Evolutionary conservation across 306 rosid genomes (phyloP).

Genomic region (Casuarina equisetifolia): DNA sequence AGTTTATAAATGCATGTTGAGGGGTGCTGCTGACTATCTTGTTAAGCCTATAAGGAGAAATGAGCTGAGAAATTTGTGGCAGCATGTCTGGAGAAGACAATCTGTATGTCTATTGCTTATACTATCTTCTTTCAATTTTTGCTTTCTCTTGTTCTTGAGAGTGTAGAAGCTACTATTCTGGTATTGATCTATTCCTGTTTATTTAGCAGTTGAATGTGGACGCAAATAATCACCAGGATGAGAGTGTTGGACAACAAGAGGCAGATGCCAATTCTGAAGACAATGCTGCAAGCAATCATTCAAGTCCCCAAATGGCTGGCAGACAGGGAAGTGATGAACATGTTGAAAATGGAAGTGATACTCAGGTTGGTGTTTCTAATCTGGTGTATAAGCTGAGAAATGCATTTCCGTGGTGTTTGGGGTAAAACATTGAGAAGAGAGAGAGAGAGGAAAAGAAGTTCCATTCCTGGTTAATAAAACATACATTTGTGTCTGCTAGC

Average conservation of each 20-base stretch:
- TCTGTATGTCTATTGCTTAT: constrained; percentile 45
- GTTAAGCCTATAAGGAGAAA: constrained; percentile 90
- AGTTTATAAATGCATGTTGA: constrained; percentile 85
- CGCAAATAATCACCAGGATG: constrained; percentile 51
- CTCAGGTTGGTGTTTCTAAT: constrained; percentile 66
- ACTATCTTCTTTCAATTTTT: not conserved
- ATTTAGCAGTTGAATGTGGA: constrained; percentile 50
- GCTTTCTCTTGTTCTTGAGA: not conserved
- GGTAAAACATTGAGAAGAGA: no score
- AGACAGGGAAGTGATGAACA: constrained; percentile 55
- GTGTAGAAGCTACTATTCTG: constrained; percentile 7
- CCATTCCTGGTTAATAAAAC: no score
- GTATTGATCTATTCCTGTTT: constrained; percentile 19
- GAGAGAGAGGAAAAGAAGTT: no score
- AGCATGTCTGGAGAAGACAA: constrained; percentile 99
- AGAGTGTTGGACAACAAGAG: constrained; percentile 58
- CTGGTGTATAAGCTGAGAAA: not conserved
- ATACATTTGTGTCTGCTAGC: no score
- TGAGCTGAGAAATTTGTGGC: constrained; percentile 93
- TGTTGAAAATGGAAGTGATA: constrained; percentile 82
- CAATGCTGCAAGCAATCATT: constrained; percentile 66
- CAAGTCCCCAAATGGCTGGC: constrained; percentile 59
- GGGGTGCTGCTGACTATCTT: constrained; percentile 97
- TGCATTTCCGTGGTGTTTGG: not conserved
- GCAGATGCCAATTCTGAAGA: constrained; percentile 80